These are phyloP conservation scores for Aspergillus incahuasiensis DNA, from an alignment of 495 filamentous ascomycete genomes.

Conservation along the genomic window DNA sequence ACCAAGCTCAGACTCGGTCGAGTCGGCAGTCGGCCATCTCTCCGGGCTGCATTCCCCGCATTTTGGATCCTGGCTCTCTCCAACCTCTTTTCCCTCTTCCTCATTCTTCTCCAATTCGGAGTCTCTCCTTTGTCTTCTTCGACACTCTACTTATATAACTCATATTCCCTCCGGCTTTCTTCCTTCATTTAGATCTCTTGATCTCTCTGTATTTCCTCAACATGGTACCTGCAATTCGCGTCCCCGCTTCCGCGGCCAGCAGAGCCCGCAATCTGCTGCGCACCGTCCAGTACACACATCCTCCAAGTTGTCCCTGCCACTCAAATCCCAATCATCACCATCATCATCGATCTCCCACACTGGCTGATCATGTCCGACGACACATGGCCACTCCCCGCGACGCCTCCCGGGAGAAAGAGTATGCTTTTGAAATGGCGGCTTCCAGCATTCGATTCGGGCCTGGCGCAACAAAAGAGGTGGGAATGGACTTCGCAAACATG, in stretches of 20 bases:
- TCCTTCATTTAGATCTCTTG: conserved; percentile 1
- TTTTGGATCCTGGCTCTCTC: not conserved
- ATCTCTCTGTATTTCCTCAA: conserved; percentile 2
- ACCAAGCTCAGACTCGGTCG: not conserved
- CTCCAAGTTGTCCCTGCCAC: conserved; percentile 88
- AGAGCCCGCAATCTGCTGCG: conserved; percentile 78
- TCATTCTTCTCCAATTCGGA: conserved; percentile 1
- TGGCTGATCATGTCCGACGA: conserved; percentile 53
- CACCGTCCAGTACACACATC: conserved; percentile 85
- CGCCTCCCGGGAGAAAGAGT: conserved; percentile 74
- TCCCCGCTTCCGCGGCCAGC: conserved; percentile 63
- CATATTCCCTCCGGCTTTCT: not conserved
- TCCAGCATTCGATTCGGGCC: conserved; percentile 91
- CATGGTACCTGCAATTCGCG: conserved; percentile 55
- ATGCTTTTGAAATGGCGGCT: conserved; percentile 96
- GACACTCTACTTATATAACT: not conserved
- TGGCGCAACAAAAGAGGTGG: conserved; percentile 93
- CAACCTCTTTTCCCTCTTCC: not conserved
- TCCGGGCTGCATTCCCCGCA: conserved; percentile 14
- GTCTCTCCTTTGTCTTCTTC: not conserved
- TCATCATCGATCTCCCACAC: conserved; percentile 42
- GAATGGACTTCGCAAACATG: conserved; percentile 96
- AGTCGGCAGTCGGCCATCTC: conserved; percentile 10
- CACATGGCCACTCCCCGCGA: conserved; percentile 72
- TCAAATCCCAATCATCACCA: conserved; percentile 73